Evolutionary conservation across 306 rosid species (phyloP).

Genomic region (Gastrolobium villosum): DNA sequence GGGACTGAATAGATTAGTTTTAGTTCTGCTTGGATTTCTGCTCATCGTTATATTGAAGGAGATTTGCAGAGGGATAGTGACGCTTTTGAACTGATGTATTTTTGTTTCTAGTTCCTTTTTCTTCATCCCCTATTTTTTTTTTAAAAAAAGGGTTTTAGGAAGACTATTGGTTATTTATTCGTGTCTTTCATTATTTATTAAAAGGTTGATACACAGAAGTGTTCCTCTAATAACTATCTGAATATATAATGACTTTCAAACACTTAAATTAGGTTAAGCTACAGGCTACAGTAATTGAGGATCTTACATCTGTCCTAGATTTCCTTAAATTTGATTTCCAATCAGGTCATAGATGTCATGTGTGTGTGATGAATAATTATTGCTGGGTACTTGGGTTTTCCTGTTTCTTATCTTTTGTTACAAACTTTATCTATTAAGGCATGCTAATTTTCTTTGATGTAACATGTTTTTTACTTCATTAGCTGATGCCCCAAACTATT

Average conservation of each 20-base stretch:
- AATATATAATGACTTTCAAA: conserved; percentile 10
- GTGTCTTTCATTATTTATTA: background rate
- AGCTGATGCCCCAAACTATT: conserved; percentile 48
- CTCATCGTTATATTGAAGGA: background rate
- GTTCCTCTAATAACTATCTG: background rate
- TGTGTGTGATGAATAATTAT: conserved; percentile 35
- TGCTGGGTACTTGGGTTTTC: conserved; percentile 8
- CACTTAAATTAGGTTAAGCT: conserved; percentile 30
- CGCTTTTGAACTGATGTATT: conserved; percentile 17
- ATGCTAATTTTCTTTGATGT: conserved; percentile 40
- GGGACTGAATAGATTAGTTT: conserved; percentile 15
- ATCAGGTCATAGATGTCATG: background rate
- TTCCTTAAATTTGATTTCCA: conserved; percentile 7
- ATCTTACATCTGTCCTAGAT: conserved; percentile 21
- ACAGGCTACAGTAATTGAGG: background rate
- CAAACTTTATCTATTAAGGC: conserved; percentile 22
- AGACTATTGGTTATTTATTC: conserved; percentile 4
- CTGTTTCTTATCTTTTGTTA: conserved; percentile 9
- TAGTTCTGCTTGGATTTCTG: conserved; percentile 26
- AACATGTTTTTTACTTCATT: conserved; percentile 38
- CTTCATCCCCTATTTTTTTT: background rate
- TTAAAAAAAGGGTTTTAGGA: background rate
- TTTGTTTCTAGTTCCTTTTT: conserved; percentile 34
- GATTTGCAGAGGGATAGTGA: conserved; percentile 12
- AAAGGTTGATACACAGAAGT: background rate